Percentiles rank a stretch among this genome's conserved stretches.
Conservation (phyloP, 495 filamentous ascomycete genomes). For the Xylaria sp. region DNA sequence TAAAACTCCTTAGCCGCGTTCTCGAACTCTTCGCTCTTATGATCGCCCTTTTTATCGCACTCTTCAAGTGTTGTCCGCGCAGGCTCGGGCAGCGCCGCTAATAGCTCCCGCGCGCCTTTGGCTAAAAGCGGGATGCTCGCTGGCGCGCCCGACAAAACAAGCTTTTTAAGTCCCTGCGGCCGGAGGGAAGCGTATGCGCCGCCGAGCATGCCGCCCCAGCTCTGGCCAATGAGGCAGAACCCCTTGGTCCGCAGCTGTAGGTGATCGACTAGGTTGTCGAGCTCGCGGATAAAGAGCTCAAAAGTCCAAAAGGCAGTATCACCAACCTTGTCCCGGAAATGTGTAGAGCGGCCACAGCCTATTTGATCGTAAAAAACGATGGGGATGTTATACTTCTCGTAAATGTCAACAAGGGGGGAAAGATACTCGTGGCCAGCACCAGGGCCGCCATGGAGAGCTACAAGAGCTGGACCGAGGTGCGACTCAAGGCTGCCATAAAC, state of each 20-base stretch:
- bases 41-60: slow-evolving; percentile 20
- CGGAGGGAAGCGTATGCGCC: slow-evolving; percentile 40
- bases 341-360: slow-evolving; percentile 58
- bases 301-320: slow-evolving; percentile 50
- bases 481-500: slow-evolving; percentile 44
- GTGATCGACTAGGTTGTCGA: slow-evolving; percentile 56
- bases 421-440: slow-evolving; percentile 56
- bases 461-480: slow-evolving; percentile 12
- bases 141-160: slow-evolving; percentile 50
- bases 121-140: slow-evolving; percentile 41
- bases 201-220: slow-evolving; percentile 62
- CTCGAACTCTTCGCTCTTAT: slow-evolving; percentile 48
- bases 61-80: slow-evolving; percentile 17
- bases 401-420: slow-evolving; percentile 46
- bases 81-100: slow-evolving; percentile 13
- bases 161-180: slow-evolving; percentile 49
- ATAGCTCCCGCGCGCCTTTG: background rate
- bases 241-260: slow-evolving; percentile 45
- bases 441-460: slow-evolving; percentile 55
- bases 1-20: slow-evolving; percentile 51
- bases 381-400: slow-evolving; percentile 46
- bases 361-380: slow-evolving; percentile 65
- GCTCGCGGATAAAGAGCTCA: slow-evolving; percentile 58
- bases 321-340: slow-evolving; percentile 47
- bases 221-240: slow-evolving; percentile 58